Evolutionary conservation across 2,329 filamentous ascomycete species (phyloP).

Genomic region (Lasiodiplodia gonubiensis): DNA sequence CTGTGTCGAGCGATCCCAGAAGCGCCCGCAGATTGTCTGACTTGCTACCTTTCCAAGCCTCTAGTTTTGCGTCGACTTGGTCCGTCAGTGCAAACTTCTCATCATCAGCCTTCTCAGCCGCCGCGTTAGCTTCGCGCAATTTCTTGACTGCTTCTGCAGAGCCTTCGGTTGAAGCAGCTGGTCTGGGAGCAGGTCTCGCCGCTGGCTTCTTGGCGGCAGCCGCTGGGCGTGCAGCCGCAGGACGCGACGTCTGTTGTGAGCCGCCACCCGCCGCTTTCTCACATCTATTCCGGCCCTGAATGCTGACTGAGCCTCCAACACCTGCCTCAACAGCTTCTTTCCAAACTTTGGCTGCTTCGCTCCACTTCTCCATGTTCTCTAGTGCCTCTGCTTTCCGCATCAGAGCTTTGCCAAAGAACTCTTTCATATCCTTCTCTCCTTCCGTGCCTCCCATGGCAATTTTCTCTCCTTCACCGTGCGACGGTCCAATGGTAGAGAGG

Average conservation of each 20-base stretch:
- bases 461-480: conserved; percentile 78
- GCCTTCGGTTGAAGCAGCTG: conserved; percentile 47
- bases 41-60: conserved; percentile 87
- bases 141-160: conserved; percentile 76
- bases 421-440: conserved; percentile 80
- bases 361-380: conserved; percentile 94
- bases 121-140: conserved; percentile 81
- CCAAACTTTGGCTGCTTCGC: conserved; percentile 82
- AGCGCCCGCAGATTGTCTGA: conserved; percentile 89
- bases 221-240: conserved; percentile 51
- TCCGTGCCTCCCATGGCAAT: conserved; percentile 70
- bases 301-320: conserved; percentile 82
- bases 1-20: conserved; percentile 81
- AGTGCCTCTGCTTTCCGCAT: conserved; percentile 94
- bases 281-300: conserved; percentile 85
- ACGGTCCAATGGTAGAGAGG: conserved; percentile 77
- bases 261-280: conserved; percentile 75
- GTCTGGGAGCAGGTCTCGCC: conserved; percentile 46
- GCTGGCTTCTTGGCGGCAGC: conserved; percentile 40
- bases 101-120: conserved; percentile 84
- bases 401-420: conserved; percentile 90
- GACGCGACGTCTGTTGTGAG: conserved; percentile 54
- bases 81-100: conserved; percentile 92
- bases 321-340: conserved; percentile 80
- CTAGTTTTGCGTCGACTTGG: conserved; percentile 78